A percentile compares a stretch with the other conserved stretches of the same genome.
These are phyloP conservation scores for Capillidium rhysosporum DNA, from an alignment of 371 early-diverging fungal genomes.

Conservation along the genomic window DNA sequence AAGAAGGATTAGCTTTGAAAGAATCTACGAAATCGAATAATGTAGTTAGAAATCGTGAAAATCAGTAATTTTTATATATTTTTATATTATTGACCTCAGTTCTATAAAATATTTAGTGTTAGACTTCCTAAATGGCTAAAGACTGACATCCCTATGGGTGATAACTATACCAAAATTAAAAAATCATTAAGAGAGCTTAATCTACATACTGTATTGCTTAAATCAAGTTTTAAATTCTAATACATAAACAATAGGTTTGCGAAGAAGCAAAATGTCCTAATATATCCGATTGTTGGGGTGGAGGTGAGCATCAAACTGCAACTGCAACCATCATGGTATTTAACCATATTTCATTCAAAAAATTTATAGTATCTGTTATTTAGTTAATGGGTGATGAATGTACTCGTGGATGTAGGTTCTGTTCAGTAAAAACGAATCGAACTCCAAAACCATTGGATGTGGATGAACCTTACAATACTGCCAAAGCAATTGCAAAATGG, in stretches of 20 bases:
- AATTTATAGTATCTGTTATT: not conserved
- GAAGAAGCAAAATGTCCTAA: slow-evolving; percentile 96
- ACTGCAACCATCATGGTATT: slow-evolving; percentile 93
- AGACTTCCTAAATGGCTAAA: slow-evolving; percentile 88
- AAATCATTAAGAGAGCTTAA: slow-evolving; percentile 78
- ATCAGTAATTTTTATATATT: not conserved
- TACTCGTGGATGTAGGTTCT: slow-evolving; percentile 95
- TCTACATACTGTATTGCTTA: slow-evolving; percentile 43
- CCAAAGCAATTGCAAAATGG: slow-evolving; percentile 88
- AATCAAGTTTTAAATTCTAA: not conserved
- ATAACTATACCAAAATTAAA: slow-evolving; percentile 62
- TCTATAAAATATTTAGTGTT: slow-evolving; percentile 6
- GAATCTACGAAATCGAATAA: not conserved
- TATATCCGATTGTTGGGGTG: slow-evolving; percentile 97
- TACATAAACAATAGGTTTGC: slow-evolving; percentile 53
- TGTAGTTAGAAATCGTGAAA: not conserved
- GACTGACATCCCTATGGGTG: slow-evolving; percentile 76
- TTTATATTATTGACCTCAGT: not conserved
- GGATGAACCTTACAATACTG: slow-evolving; percentile 85
- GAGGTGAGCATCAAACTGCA: slow-evolving; percentile 85
- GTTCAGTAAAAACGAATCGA: slow-evolving; percentile 91
- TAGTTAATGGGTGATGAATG: slow-evolving; percentile 96
- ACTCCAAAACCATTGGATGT: slow-evolving; percentile 75
- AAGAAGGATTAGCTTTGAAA: not conserved
- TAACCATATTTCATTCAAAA: not conserved